Percentiles rank a stretch among this genome's conserved stretches.
phyloP scores from a whole-genome alignment of 805 yeast genomes.

The Kazachstania psychrophila region DNA sequence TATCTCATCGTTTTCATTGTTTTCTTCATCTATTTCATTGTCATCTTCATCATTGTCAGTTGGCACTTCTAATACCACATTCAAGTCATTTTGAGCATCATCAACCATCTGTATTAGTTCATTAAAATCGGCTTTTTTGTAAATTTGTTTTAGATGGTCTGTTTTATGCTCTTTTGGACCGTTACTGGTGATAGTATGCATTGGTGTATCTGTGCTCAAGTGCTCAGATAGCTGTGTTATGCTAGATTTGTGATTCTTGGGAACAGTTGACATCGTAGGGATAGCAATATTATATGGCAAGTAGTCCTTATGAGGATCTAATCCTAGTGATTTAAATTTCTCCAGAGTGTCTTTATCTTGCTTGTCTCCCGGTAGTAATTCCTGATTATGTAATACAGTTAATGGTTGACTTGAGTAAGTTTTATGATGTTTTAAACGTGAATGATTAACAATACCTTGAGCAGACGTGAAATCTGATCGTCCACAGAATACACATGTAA shows the following conservation, averaged over 20 bases:
- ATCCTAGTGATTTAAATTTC: conserved; percentile 20
- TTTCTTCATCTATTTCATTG: conserved; percentile 7
- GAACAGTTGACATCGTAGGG: conserved; percentile 9
- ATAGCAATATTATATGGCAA: conserved; percentile 24
- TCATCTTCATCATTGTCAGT: conserved; percentile 5
- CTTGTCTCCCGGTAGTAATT: conserved; percentile 32
- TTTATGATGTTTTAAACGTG: conserved; percentile 62
- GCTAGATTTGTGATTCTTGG: neutral
- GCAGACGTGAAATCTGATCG: conserved; percentile 67
- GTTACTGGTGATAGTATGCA: neutral
- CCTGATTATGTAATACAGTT: conserved; percentile 62
- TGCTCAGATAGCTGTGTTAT: neutral
- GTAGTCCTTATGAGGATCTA: conserved; percentile 22
- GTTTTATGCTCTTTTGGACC: neutral
- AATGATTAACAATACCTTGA: conserved; percentile 73
- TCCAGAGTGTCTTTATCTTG: conserved; percentile 20
- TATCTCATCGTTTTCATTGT: conserved; percentile 4
- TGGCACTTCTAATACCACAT: conserved; percentile 14
- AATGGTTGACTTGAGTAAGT: conserved; percentile 65
- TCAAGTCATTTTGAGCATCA: conserved; percentile 23
- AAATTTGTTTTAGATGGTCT: conserved; percentile 20
- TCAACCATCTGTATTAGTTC: conserved; percentile 24
- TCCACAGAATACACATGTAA: conserved; percentile 60
- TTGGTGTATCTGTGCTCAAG: neutral
- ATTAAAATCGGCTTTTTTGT: conserved; percentile 21